phyloP scores from a whole-genome alignment of 495 filamentous ascomycete species.

The Beverwykella pulmonaria region DNA sequence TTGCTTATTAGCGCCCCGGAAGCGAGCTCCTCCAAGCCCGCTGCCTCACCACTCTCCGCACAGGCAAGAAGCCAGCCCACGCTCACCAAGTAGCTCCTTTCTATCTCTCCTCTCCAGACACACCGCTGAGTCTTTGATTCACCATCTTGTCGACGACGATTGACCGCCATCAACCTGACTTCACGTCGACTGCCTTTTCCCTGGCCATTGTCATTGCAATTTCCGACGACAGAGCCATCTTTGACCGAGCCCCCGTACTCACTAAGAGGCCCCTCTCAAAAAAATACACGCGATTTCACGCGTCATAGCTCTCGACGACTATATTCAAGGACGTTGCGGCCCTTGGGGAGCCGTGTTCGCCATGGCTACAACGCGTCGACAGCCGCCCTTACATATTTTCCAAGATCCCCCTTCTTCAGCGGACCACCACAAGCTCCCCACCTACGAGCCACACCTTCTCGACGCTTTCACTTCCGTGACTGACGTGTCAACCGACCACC shows the following conservation, averaged over 20 bases:
- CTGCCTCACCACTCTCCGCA: conserved; percentile 18
- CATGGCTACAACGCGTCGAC: conserved; percentile 69
- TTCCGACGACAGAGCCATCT: conserved; percentile 16
- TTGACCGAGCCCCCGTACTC: conserved; percentile 14
- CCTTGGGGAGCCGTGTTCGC: conserved; percentile 25
- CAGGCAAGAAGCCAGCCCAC: conserved; percentile 17
- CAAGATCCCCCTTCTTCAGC: conserved; percentile 58
- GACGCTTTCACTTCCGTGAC: conserved; percentile 52
- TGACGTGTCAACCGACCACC: conserved; percentile 52
- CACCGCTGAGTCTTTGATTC: neutral
- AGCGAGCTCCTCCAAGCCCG: conserved; percentile 15
- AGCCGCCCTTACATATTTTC: conserved; percentile 64
- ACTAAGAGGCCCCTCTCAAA: conserved; percentile 7
- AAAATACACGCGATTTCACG: conserved; percentile 40
- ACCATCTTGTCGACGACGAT: neutral
- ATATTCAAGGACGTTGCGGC: conserved; percentile 16
- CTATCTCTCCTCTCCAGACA: conserved; percentile 1
- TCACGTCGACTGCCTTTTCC: neutral
- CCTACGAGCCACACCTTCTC: conserved; percentile 57
- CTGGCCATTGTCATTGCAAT: conserved; percentile 27
- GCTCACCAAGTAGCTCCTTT: conserved; percentile 17
- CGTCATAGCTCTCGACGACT: conserved; percentile 33
- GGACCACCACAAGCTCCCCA: conserved; percentile 45
- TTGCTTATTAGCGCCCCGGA: conserved; percentile 31
- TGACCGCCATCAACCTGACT: conserved; percentile 7